These are phyloP conservation scores for Daldinia sp. DNA, from an alignment of 2,329 filamentous ascomycete genomes.

Conservation along the genomic window DNA sequence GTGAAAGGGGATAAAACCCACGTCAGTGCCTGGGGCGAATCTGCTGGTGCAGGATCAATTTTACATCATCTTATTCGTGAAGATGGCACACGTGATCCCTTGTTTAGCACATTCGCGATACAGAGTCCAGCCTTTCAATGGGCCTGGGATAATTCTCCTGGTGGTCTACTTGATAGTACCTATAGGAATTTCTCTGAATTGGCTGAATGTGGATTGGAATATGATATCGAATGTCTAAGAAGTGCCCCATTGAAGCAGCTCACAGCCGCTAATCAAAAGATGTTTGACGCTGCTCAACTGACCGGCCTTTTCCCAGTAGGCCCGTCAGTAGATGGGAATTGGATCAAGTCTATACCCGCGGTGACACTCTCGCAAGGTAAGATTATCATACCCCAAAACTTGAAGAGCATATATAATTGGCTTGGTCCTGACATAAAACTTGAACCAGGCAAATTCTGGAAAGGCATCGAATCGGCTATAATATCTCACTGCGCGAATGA, in stretches of 20 bases:
- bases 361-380: neutral
- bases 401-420: neutral
- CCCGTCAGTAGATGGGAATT: neutral
- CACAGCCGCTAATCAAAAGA: no score
- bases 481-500: neutral
- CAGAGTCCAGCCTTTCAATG: conserved; percentile 43
- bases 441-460: neutral
- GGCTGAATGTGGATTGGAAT: neutral
- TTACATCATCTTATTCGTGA: conserved; percentile 58
- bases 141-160: conserved; percentile 41
- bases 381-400: no score
- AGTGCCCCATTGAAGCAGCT: no score
- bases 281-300: neutral
- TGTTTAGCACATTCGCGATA: conserved; percentile 49
- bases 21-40: conserved; percentile 56
- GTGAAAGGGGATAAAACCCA: conserved; percentile 42
- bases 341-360: neutral
- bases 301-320: neutral
- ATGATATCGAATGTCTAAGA: neutral
- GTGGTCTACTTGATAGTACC: conserved; percentile 34
- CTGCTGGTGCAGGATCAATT: conserved; percentile 59
- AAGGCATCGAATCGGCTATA: neutral
- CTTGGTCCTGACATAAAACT: neutral
- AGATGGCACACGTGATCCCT: conserved; percentile 53
- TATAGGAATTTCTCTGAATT: conserved; percentile 26